These are phyloP conservation scores for Corchorus capsularis DNA, from an alignment of 345 rosid genomes.

Conservation along the genomic window DNA sequence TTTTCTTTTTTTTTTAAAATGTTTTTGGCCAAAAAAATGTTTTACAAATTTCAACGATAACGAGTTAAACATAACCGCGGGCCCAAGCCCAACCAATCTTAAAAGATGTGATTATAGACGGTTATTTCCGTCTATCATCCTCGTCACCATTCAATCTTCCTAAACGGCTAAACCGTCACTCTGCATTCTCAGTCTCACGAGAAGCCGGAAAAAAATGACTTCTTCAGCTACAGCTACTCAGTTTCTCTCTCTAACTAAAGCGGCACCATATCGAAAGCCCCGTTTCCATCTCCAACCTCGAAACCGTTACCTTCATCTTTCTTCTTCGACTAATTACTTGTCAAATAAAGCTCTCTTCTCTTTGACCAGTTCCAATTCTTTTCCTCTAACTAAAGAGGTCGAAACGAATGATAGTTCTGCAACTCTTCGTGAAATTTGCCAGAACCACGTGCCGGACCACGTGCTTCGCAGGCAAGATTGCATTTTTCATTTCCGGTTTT, in stretches of 20 bases:
- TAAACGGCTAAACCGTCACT: not conserved
- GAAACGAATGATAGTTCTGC: not conserved
- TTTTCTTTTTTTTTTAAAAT: too few species aligned
- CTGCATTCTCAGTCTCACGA: not conserved
- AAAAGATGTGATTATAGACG: not conserved
- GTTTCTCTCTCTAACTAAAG: not conserved
- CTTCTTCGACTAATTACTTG: not conserved
- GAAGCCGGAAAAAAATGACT: conserved; percentile 2
- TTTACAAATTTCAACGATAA: too few species aligned
- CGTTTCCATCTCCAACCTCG: conserved; percentile 1
- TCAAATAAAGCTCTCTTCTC: not conserved
- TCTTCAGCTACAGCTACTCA: conserved; percentile 16
- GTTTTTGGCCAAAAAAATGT: too few species aligned
- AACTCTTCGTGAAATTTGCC: conserved; percentile 48
- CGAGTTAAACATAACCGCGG: too few species aligned
- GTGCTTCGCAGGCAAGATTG: conserved; percentile 46
- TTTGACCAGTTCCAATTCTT: conserved; percentile 17
- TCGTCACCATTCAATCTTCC: not conserved
- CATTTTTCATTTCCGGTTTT: not conserved
- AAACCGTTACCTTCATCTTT: not conserved
- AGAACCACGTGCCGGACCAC: conserved; percentile 52
- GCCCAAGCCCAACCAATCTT: not conserved
- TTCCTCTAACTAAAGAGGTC: conserved; percentile 10
- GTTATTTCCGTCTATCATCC: conserved; percentile 11
- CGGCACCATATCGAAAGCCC: not conserved